These are phyloP conservation scores for Suillus placidus DNA, from an alignment of 768 basidiomycete species.

Conservation along the genomic window DNA sequence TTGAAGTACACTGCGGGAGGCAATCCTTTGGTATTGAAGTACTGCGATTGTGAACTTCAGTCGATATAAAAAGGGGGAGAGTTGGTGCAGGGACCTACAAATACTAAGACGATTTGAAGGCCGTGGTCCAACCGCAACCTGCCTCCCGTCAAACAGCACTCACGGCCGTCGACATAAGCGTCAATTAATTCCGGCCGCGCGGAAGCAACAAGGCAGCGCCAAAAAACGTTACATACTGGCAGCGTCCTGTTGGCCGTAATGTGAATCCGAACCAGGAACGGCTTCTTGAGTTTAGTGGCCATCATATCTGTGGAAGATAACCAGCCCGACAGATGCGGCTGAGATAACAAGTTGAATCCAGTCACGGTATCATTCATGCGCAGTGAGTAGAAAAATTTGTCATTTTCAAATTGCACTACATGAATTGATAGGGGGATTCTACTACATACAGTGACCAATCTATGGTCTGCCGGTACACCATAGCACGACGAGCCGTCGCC, in stretches of 20 bases:
- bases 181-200: slow-evolving; percentile 7
- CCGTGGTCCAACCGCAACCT: slow-evolving; percentile 3
- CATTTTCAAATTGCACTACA: background rate
- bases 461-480: background rate
- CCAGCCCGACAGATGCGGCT: background rate
- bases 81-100: background rate
- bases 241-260: background rate
- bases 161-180: slow-evolving; percentile 5
- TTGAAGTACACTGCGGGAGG: background rate
- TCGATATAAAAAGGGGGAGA: slow-evolving; percentile 6
- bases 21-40: background rate
- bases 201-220: slow-evolving; percentile 9
- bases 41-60: background rate
- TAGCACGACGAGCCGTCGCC: background rate
- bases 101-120: background rate
- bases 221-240: slow-evolving; percentile 7
- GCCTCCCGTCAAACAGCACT: slow-evolving; percentile 4
- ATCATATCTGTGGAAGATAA: background rate
- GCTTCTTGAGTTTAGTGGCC: background rate
- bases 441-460: background rate
- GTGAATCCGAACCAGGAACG: slow-evolving; percentile 7
- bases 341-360: background rate
- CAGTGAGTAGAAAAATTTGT: background rate
- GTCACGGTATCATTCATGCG: background rate
- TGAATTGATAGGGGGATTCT: background rate